phyloP scores from a whole-genome alignment of 2,329 filamentous ascomycete genomes.

The Aspergillus intermedius region DNA sequence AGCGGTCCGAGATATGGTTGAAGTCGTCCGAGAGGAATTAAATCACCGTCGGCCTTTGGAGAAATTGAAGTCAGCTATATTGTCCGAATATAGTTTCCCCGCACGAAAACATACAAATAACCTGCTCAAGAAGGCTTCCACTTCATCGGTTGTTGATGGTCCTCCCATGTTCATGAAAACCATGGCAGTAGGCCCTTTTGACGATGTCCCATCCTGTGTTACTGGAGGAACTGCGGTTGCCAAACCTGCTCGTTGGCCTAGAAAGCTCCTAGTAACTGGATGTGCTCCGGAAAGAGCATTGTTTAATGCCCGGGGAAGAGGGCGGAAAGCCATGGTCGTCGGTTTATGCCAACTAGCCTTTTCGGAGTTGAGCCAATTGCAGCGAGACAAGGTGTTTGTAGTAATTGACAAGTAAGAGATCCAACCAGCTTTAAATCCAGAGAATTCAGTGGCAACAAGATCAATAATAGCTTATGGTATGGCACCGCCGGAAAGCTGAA shows the following conservation, averaged over 20 bases:
- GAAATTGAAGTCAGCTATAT: not conserved
- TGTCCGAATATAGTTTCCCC: not conserved
- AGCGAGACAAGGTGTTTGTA: no score
- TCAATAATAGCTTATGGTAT: not conserved
- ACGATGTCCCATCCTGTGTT: constrained; percentile 64
- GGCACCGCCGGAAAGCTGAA: not conserved
- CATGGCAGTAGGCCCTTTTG: constrained; percentile 86
- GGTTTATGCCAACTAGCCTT: not conserved
- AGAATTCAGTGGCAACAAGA: not conserved
- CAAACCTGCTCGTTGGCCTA: constrained; percentile 29
- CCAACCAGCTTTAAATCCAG: not conserved
- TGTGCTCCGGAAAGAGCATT: constrained; percentile 14
- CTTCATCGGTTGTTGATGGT: constrained; percentile 79
- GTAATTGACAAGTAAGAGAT: no score
- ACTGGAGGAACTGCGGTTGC: constrained; percentile 68
- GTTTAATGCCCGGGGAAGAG: constrained; percentile 24
- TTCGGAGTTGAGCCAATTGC: not conserved
- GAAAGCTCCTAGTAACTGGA: constrained; percentile 14
- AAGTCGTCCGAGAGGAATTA: constrained; percentile 89
- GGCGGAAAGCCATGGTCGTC: constrained; percentile 36
- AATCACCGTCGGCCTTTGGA: constrained; percentile 73
- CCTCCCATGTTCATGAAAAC: constrained; percentile 99
- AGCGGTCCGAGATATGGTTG: constrained; percentile 86
- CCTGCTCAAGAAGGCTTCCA: constrained; percentile 80
- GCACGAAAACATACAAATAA: constrained; percentile 66